Base-by-base conservation (phyloP, 2,329 filamentous ascomycete species). In the Ceratocystis cacaofunesta region DNA sequence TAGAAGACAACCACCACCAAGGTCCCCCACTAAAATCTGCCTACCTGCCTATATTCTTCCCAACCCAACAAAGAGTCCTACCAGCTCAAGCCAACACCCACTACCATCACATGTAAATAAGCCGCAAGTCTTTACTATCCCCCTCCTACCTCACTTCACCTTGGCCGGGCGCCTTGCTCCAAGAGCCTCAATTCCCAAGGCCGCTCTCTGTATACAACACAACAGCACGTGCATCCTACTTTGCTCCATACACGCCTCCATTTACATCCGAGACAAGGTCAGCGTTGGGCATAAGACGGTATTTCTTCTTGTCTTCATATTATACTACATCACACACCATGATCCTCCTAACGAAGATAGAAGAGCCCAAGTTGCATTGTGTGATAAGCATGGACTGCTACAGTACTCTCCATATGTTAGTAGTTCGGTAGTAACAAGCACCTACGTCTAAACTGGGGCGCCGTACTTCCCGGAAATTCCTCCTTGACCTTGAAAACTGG, bases 381-480 rank as follows among this genome's bases (percentile, higher is more conserved):
- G 12, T 36, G 50, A 64, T 60, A 32, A 36, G 32, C 46, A 3
- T 19, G 63, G 30, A 50, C 55, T 41, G 32, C 43, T 52, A 61
- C 32, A 55, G 52, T 64, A 64, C 63, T 28, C 52, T 48, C 22
- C 1, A 5, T 32, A n/a, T 64, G 63, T 58, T 61, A 64, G 63
- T 28, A 58, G 15, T 12, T 30, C 50, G 36, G n/a, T 44, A 60
- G 36, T 17, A 46, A 22, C 25, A 10, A 60, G 1, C 41, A 36
- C 41, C 43, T 46, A 64, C 22, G 36, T 43, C 55, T 60, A 64
- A 64, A 61, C 52, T 64, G 41, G 63, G 7, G 25, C 41, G 25
- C 50, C 22, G 52, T 58, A 64, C 22, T 44, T 36, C 52, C 63
- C 32, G 10, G 63, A 22, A 48, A 60, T 46, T 48, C 48, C 48